Base-by-base conservation (phyloP, 495 filamentous ascomycete genomes). In the Podospora bellae-mahoneyi region DNA sequence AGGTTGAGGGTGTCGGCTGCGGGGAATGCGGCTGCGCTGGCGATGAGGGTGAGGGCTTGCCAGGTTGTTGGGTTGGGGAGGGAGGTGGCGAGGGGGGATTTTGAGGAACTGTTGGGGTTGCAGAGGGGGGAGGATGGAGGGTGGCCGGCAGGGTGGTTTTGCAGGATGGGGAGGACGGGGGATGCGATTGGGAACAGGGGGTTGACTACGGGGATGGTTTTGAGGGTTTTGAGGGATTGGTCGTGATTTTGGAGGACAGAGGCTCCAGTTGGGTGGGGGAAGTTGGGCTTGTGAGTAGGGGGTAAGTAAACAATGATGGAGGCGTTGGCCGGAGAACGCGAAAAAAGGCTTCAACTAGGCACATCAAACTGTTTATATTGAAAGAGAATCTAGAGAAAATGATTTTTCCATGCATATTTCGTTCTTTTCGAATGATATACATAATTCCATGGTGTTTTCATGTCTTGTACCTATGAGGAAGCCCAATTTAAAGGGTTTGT, bases 191-290 rank as follows among this genome's bases (percentile, higher is more conserved):
- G 61, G 32, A 63, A 32, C 19, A 39, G 61, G 61, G 61, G 61
- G 15, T 48, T 44, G 28, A 48, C 61, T 9, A 63, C 61, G 15
- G 61, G 28, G 30, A 16, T 63, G 61, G 61, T 44, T 28, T 63
- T 3, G 61, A 63, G 18, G 61, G 34, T 63, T n/a, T 48, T 63
- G 61, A 63, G 34, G 32, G 61, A 63, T 61, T 61, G 30, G 26
- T 18, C 15, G n/a, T 59, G n/a, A 59, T 59, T 48, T 48, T 48
- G 39, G 39, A 48, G 39, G 39, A 7, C 7, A 10, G 39, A 48
- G 39, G 5, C 9, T 48, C 13, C 15, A 16, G 39, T 48, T 23
- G 23, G 23, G 23, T 23, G 23, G 23, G 23, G 23, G 23, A 23
- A 23, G 23, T 23, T 23, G 23, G 23, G 1, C 23, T 23, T 23